Base-by-base conservation (phyloP, 2,329 filamentous ascomycete species). In the Lachnellula occidentalis region DNA sequence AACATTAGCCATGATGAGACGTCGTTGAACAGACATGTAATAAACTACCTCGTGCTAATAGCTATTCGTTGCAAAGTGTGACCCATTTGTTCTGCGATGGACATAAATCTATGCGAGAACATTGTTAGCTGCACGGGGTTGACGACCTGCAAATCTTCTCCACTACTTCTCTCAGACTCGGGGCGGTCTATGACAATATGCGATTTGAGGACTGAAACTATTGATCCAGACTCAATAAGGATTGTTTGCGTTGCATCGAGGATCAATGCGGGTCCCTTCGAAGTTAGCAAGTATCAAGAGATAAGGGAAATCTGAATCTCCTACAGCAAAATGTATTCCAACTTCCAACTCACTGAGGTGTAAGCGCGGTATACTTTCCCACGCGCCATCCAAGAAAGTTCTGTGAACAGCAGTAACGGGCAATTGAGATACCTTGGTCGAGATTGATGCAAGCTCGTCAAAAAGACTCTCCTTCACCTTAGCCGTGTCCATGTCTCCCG, bases 161-260 rank as follows among this genome's bases (percentile, higher is more conserved):
- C 77, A 27, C 48, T 70, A 73, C 36, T 17, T 14, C 24, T n/a
- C 14, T 47, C 43, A 41, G 19, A 12, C 21, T 42, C 14, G 31
- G 43, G 31, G 8, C 56, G 34, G 37, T 95, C 90, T 66, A 96
- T 91, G 14, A 96, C 79, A 4, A 96, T 89, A 64, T 95, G 92
- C 15, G 94, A 83, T 15, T 46, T 39, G 8, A 55, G 37, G 27
- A 95, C 76, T 17, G 90, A 73, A 0, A 91, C 92, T 27, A 82
- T 82, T 3, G 89, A 82, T 34, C 81, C 82, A 0, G 92, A 92
- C 0, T 88, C 87, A 1, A 96, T 83, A 0, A 96, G 88, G 57
- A 96, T 92, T 0, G 92, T 96, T 71, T 96, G 92, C 0, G 88
- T 92, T 6, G 86, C 85, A 64, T 92, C 92, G 1, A 90, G 89